Evolutionary conservation across 441 rosid genomes (phyloP).

Genomic region (Capsella rubella): DNA sequence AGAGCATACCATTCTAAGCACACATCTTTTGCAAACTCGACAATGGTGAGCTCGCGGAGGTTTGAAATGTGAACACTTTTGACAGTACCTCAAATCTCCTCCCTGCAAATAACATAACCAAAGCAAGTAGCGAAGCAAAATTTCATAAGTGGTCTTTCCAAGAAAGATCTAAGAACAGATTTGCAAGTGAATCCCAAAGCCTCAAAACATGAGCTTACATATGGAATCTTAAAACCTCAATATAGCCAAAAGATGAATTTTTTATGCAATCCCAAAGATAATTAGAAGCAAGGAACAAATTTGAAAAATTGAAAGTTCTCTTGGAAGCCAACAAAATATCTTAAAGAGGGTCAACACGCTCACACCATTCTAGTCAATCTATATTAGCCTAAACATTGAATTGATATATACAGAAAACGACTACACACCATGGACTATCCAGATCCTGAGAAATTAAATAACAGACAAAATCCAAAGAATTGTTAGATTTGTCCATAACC

Average conservation of each 20-base stretch:
- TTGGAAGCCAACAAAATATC: constrained; percentile 15
- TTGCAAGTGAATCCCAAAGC: neutral
- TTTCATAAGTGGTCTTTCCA: neutral
- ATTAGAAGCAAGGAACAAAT: constrained; percentile 12
- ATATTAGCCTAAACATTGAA: neutral
- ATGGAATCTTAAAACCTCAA: constrained; percentile 21
- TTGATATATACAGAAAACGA: constrained; percentile 24
- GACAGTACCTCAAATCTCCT: constrained; percentile 88
- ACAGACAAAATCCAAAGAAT: neutral
- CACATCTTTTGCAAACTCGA: constrained; percentile 92
- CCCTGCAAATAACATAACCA: constrained; percentile 58
- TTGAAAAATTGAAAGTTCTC: constrained; percentile 18
- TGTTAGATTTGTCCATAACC: neutral
- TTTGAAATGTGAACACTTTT: constrained; percentile 80
- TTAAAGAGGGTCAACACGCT: constrained; percentile 17
- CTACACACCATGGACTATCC: neutral
- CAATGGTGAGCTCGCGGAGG: constrained; percentile 98
- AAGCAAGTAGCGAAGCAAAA: constrained; percentile 15
- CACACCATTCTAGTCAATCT: constrained; percentile 8
- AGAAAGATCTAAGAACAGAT: constrained; percentile 13
- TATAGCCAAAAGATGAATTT: neutral
- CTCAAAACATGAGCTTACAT: constrained; percentile 28
- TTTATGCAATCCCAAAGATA: constrained; percentile 7
- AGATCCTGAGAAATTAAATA: neutral
- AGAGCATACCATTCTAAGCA: constrained; percentile 79